Evolutionary conservation across 2,329 filamentous ascomycete genomes (phyloP), one percentile per base, ranked within the genome.

Genomic region (Cladosporium oxysporum): DNA sequence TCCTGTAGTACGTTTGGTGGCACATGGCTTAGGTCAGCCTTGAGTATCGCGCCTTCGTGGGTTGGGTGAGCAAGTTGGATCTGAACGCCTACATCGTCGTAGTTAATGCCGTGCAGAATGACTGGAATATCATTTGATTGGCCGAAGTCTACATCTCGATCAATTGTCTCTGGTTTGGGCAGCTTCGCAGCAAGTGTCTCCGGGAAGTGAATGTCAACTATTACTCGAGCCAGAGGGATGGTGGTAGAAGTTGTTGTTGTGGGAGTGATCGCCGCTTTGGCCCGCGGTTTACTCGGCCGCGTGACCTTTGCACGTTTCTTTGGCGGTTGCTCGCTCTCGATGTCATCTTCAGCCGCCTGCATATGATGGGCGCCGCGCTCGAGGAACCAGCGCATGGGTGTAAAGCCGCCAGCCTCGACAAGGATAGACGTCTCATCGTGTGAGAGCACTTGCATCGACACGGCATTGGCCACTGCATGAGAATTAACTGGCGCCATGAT

Each of bases 381-480:
- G 4, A 76, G 58, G 62, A 76, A 76, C 72, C 73, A 76, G 58
- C 70, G 67, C 61, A 69, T 69, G 0, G 75, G 74, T 31, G 70
- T 70, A 60, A 72, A 73, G n/a, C 70, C 68, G 26, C 74, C 75
- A n/a, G 74, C 70, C 66, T 76, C 75, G 35, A 76, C 71, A 11
- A 76, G 61, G 23, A 76, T 73, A 1, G 68, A 68, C 28, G 58
- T 50, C 28, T 72, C 67, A 64, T 76, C 73, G 28, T 69, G 53
- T 6, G 71, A 71, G 23, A 66, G 58, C 2, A 75, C 74, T 37
- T 71, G 69, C 2, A 47, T 70, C 11, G 74, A 71, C 49, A 70
- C 55, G 10, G 73, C 73, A 8, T 67, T 72, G 47, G 68, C 71
- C 61, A 70, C 68, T 26, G 69, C 66, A 53, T 73, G 66, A 58